phyloP scores from a whole-genome alignment of 1,284 basidiomycete genomes.

The Ustilago curta region DNA sequence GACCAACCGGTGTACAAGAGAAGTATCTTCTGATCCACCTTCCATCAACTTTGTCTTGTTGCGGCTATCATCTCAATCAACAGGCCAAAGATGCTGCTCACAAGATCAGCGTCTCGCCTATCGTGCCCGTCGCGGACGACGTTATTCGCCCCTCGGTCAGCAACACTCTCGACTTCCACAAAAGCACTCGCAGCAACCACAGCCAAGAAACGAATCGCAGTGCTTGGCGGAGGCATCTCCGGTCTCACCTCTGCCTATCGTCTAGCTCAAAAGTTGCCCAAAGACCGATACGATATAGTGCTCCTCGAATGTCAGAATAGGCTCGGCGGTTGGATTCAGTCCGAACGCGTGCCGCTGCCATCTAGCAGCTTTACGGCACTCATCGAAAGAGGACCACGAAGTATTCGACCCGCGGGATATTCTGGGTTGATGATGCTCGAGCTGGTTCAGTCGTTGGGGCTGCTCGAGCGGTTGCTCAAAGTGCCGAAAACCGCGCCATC shows the following conservation, averaged over 20 bases:
- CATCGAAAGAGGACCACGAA: conserved; percentile 63
- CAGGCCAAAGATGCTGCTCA: conserved; percentile 27
- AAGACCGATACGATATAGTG: conserved; percentile 73
- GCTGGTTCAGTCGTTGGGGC: conserved; percentile 79
- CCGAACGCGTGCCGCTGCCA: conserved; percentile 73
- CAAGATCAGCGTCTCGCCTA: conserved; percentile 29
- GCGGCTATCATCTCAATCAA: background rate
- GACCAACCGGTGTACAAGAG: background rate
- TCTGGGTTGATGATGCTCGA: conserved; percentile 74
- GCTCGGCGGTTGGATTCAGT: conserved; percentile 86
- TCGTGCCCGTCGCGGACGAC: background rate
- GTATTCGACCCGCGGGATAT: conserved; percentile 61
- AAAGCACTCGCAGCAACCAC: conserved; percentile 11
- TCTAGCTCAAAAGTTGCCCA: conserved; percentile 77
- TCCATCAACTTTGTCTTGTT: background rate
- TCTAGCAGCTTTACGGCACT: conserved; percentile 36
- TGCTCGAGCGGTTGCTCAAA: conserved; percentile 75
- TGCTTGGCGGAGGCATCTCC: conserved; percentile 84
- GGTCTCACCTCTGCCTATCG: conserved; percentile 85
- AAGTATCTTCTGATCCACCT: no score
- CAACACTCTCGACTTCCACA: conserved; percentile 16
- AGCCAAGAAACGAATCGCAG: conserved; percentile 69
- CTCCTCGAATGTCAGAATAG: conserved; percentile 77
- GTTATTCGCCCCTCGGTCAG: background rate
- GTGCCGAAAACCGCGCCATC: conserved; percentile 78